Evolutionary conservation across 768 basidiomycete species (phyloP), one percentile per base, ranked within the genome.

Genomic region (Hortiboletus flavorubellus): DNA sequence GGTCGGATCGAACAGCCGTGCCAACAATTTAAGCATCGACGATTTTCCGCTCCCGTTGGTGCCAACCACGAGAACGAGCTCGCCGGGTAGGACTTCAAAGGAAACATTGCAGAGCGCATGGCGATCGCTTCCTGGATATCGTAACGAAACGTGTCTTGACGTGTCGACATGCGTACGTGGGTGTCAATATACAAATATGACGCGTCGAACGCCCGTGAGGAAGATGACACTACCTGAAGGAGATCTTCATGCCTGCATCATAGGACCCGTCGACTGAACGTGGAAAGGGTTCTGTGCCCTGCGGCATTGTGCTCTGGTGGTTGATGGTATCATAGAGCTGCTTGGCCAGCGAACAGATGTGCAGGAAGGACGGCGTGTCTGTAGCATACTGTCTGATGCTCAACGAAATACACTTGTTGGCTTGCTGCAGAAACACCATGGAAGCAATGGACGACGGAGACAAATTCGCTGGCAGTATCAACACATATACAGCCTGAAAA

Each of bases 1-100:
- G 0, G 72, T 71, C 0, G 76, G 73, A 46, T 80, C 77, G 60
- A 79, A 82, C 4, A 83, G 61, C 1, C 80, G 69, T 0, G 80
- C 71, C 5, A 85, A 65, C 12, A 84, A 67, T 43, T 80, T 80
- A 16, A 84, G 67, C 18, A 83, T 45, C 3, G 68, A 55, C 11
- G 66, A 69, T 50, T 69, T 69, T 11, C 68, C 68, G 40, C 66
- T 66, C 0, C 68, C 66, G 37, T 69, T 69, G 33, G 54, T 51
- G 23, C 71, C 71, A 1, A 71, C 71, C 1, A 72, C 57, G 33
- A 73, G 64, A 38, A 74, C 64, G 26, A 68, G 59, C 18, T 68
- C 60, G 21, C 70, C 70, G 3, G 67, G 64, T 1, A 57, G 37
- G 43, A 72, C 56, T 0, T 73, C 69, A 42, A 72, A 65, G 10